Evolutionary conservation across 441 rosid genomes (phyloP), one percentile per base, ranked within the genome.

Genomic region (Biscutella laevigata): DNA sequence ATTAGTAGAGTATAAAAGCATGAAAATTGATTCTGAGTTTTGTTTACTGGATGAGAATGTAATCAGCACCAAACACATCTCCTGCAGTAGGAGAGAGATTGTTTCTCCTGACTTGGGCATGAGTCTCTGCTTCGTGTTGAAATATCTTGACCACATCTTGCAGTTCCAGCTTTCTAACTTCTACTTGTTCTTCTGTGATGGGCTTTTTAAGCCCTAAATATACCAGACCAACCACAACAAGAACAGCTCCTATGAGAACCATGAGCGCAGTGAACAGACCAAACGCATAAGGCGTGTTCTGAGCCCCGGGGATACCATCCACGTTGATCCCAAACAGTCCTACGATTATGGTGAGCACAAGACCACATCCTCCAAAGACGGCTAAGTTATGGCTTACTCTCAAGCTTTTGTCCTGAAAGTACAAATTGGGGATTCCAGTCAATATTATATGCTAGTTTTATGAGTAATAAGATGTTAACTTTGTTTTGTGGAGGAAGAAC

Each of bases 281-380:
- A 43, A 88, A 92, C 4, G 98, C 98, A 34, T 85, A 88, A 27
- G 98, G 98, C 1, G 98, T 71, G 61, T 68, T 71, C 22, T 35
- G 66, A 3, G 82, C 75, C 42, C 98, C 98, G 0, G 96, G 98
- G 14, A 92, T 92, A 16, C 96, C 98, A 50, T 92, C 98, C 4
- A 92, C 95, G 51, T 92, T 92, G 81, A 92, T 92, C 2, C 98
- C 98, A 53, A 92, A 92, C 35, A 92, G 59, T 38, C 98, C 96
- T 0, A 94, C 88, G 44, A 88, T 41, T 59, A 88, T 62, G 0
- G 91, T 64, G 14, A 92, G 91, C 32, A 92, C 84, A 19, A 92
- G 80, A 27, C 98, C 98, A 7, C 95, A 81, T 13, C 98, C 98
- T 29, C 98, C 98, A 27, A 88, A 82, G 25, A 92, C 96, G 4